These are phyloP conservation scores for Saccharomyces kudriavzevii DNA, from an alignment of 805 yeast genomes.

Conservation along the genomic window DNA sequence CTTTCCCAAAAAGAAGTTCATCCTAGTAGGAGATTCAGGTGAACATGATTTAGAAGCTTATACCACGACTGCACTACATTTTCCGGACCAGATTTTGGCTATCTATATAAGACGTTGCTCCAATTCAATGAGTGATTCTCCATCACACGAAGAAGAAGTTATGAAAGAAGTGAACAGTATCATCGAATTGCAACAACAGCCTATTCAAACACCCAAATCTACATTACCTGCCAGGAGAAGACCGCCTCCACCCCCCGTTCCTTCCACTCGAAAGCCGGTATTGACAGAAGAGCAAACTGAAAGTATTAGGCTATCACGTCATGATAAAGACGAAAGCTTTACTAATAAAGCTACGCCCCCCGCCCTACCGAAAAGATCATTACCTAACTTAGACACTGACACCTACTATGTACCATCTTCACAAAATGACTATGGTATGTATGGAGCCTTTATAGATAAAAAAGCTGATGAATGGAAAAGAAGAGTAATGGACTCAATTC, in stretches of 20 bases:
- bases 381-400: slow-evolving; percentile 3
- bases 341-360: slow-evolving; percentile 21
- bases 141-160: slow-evolving; percentile 28
- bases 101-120: slow-evolving; percentile 76
- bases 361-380: slow-evolving; percentile 21
- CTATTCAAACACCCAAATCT: slow-evolving; percentile 3
- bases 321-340: slow-evolving; percentile 13
- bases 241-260: slow-evolving; percentile 14
- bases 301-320: slow-evolving; percentile 6
- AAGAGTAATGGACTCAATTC: slow-evolving; percentile 38
- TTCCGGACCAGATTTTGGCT: slow-evolving; percentile 59
- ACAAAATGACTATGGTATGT: slow-evolving; percentile 24
- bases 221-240: neutral
- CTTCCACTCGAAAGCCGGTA: slow-evolving; percentile 17
- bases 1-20: slow-evolving; percentile 69
- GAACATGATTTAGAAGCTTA: slow-evolving; percentile 94
- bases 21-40: slow-evolving; percentile 91
- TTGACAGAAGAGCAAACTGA: slow-evolving; percentile 11
- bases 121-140: slow-evolving; percentile 53
- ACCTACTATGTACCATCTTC: slow-evolving; percentile 20
- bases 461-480: slow-evolving; percentile 49
- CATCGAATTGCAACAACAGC: slow-evolving; percentile 7
- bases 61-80: slow-evolving; percentile 51
- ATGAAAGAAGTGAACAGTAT: slow-evolving; percentile 26
- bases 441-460: slow-evolving; percentile 34